phyloP scores from a whole-genome alignment of 2,329 filamentous ascomycete species.

The Epichloe bromicola region DNA sequence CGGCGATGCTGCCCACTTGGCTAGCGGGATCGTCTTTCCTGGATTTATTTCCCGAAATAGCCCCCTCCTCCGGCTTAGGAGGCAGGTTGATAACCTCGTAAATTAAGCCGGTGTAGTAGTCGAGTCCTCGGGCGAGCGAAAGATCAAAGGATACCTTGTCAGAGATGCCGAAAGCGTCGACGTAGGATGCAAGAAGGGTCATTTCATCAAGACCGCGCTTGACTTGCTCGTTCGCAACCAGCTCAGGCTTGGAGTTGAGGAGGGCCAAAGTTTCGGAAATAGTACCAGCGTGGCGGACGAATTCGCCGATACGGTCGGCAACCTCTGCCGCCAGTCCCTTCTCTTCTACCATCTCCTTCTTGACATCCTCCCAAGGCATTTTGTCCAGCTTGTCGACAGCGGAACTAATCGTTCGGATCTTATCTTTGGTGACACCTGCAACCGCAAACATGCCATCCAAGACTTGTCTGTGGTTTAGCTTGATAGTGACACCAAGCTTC shows the following conservation, averaged over 20 bases:
- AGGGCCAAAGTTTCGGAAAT: constrained; percentile 55
- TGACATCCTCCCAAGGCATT: constrained; percentile 76
- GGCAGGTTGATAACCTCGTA: constrained; percentile 61
- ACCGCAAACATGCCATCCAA: constrained; percentile 87
- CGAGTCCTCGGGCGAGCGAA: constrained; percentile 77
- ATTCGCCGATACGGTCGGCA: constrained; percentile 79
- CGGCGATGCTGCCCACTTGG: constrained; percentile 73
- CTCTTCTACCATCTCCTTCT: constrained; percentile 84
- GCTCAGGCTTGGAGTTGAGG: constrained; percentile 51
- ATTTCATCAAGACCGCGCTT: constrained; percentile 74
- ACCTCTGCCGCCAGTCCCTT: constrained; percentile 67
- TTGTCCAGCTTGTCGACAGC: constrained; percentile 97
- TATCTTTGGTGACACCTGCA: constrained; percentile 74
- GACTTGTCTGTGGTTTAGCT: constrained; percentile 90
- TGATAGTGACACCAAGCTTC: constrained; percentile 67
- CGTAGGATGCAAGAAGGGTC: constrained; percentile 66
- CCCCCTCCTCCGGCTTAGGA: no score
- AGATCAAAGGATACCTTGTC: constrained; percentile 78
- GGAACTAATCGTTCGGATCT: constrained; percentile 79
- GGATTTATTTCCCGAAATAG: constrained; percentile 27
- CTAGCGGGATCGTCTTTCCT: constrained; percentile 41
- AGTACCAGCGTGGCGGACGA: constrained; percentile 64
- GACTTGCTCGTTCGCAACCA: constrained; percentile 60
- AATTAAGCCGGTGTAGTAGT: constrained; percentile 85
- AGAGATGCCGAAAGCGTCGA: constrained; percentile 62